These are phyloP conservation scores for Scedosporium apiospermum DNA, from an alignment of 2,329 filamentous ascomycete genomes.

Conservation along the genomic window DNA sequence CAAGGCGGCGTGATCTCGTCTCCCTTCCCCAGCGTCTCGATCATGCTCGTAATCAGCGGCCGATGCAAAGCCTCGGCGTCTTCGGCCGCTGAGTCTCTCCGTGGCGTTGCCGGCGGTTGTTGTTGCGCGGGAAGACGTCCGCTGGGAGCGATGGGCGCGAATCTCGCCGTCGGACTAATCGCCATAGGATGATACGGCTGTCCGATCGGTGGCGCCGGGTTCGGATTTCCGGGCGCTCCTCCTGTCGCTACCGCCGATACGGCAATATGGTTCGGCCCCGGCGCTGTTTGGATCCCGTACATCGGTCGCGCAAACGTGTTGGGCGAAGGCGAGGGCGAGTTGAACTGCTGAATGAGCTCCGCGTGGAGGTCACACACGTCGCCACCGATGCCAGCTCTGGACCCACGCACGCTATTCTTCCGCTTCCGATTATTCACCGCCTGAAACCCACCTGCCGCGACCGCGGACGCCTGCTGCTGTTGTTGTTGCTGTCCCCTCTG, in stretches of 20 bases:
- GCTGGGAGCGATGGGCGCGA: constrained; percentile 16
- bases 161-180: constrained; percentile 1
- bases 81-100: constrained; percentile 16
- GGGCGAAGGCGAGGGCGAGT: background rate
- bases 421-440: background rate
- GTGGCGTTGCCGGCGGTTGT: constrained; percentile 16
- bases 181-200: constrained; percentile 7
- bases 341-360: constrained; percentile 47
- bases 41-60: constrained; percentile 59
- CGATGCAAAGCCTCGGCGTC: constrained; percentile 24
- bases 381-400: background rate
- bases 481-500: constrained; percentile 11
- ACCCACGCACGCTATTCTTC: background rate
- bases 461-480: background rate
- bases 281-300: background rate
- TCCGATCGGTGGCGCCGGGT: background rate
- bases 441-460: background rate
- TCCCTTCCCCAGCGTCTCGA: constrained; percentile 66
- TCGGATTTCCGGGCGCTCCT: too few relatives aligned
- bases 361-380: constrained; percentile 37
- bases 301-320: background rate
- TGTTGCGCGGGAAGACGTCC: constrained; percentile 15
- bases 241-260: background rate
- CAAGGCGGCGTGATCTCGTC: constrained; percentile 73
- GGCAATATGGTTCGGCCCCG: background rate